These are phyloP conservation scores for Gaeumannomyces sp. DNA, from an alignment of 2,329 filamentous ascomycete genomes.

Conservation along the genomic window DNA sequence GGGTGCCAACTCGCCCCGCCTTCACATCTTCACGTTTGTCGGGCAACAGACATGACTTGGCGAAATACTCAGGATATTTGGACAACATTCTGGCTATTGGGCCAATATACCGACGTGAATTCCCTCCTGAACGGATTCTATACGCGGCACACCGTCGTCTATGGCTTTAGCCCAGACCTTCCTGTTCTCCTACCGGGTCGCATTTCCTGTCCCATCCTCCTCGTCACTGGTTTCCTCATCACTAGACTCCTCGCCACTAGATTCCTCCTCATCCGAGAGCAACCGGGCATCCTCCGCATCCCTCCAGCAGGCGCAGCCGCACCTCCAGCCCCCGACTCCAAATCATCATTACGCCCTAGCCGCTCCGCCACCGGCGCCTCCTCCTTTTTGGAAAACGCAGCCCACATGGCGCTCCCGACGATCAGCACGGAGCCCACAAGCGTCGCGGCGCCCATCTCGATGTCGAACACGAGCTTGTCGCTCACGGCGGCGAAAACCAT, in stretches of 20 bases:
- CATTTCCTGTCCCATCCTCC: neutral
- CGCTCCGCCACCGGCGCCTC: constrained; percentile 17
- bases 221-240: neutral
- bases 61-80: no score
- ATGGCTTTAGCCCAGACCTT: no score
- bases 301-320: constrained; percentile 25
- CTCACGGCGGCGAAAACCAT: constrained; percentile 50
- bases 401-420: constrained; percentile 46
- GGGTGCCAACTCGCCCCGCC: no score
- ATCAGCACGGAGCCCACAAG: constrained; percentile 46
- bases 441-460: constrained; percentile 43
- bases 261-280: constrained; percentile 25
- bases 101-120: no score
- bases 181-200: neutral
- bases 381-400: constrained; percentile 37
- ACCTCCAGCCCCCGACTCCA: constrained; percentile 23
- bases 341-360: constrained; percentile 22
- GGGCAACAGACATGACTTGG: no score
- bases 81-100: no score
- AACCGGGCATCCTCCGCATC: constrained; percentile 33
- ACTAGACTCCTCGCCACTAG: constrained; percentile 16
- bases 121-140: no score
- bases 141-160: no score
- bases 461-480: constrained; percentile 46
- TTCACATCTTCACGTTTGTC: no score